phyloP scores from a whole-genome alignment of 192 early-diverging fungal genomes.

The Backusella mclennaniae region DNA sequence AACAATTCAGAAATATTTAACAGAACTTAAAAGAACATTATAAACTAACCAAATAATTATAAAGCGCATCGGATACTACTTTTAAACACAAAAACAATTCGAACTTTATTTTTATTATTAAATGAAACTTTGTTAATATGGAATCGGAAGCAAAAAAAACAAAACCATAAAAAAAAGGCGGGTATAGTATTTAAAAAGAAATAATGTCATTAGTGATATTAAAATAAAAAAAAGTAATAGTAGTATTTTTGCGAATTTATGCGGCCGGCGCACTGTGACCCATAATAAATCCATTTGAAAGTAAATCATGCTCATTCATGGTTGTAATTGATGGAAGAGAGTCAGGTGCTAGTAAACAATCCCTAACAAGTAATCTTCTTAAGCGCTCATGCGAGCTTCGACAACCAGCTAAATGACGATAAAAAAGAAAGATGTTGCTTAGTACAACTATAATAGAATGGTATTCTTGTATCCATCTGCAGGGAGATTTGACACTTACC shows the following conservation, averaged over 20 bases:
- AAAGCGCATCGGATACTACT: not conserved
- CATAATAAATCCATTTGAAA: slow-evolving; percentile 11
- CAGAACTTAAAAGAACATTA: not conserved
- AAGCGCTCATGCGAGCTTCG: slow-evolving; percentile 48
- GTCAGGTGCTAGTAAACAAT: slow-evolving; percentile 12
- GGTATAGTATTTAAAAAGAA: not conserved
- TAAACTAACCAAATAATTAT: not conserved
- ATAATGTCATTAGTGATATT: not conserved
- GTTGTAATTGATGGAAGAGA: not conserved
- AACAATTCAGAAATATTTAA: not conserved
- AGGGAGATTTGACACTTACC: slow-evolving; percentile 51
- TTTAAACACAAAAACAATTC: not conserved
- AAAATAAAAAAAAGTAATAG: not conserved
- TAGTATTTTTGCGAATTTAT: slow-evolving; percentile 16
- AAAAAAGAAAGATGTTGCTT: not conserved
- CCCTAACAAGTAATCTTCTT: slow-evolving; percentile 40
- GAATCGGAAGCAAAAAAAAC: not conserved
- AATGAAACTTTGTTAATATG: not conserved
- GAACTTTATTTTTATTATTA: not conserved
- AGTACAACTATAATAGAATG: not conserved
- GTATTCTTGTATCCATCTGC: not conserved
- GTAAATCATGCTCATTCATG: slow-evolving; percentile 5
- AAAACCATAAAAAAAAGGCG: not conserved
- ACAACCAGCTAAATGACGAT: slow-evolving; percentile 34
- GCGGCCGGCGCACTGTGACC: slow-evolving; percentile 49